phyloP scores from a whole-genome alignment of 108 stramenopile species.

The Schizochytrium sp. region DNA sequence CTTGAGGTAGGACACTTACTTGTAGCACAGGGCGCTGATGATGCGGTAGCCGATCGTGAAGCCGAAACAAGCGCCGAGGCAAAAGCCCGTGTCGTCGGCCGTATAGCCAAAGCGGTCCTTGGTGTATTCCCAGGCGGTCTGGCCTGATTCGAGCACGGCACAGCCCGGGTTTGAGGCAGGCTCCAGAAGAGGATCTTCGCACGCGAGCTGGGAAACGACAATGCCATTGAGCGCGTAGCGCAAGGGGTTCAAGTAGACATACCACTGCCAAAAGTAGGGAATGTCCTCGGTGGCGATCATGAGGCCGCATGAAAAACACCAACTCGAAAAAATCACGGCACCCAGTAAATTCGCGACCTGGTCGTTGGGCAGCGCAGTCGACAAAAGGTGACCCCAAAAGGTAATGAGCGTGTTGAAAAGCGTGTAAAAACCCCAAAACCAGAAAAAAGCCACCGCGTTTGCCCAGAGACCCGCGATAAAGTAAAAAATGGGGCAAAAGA shows the following conservation, averaged over 20 bases:
- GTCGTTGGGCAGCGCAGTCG: background rate
- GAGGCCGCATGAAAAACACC: background rate
- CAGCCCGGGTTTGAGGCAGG: background rate
- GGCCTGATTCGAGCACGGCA: background rate
- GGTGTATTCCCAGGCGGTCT: background rate
- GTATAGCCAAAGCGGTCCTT: background rate
- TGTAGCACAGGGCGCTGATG: background rate
- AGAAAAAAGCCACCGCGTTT: background rate
- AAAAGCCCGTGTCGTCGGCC: background rate
- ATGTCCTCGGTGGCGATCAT: background rate
- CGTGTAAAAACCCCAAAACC: background rate
- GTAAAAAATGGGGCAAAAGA: background rate
- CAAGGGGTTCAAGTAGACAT: background rate
- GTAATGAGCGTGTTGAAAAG: background rate
- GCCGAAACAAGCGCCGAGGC: background rate
- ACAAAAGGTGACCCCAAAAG: background rate
- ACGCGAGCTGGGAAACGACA: background rate
- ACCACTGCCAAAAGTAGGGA: background rate
- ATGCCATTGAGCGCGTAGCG: background rate
- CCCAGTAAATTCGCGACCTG: background rate
- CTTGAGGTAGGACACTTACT: background rate
- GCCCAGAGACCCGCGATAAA: background rate
- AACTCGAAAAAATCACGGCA: background rate
- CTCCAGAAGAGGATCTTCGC: background rate
- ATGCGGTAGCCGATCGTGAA: background rate